Conservation (phyloP, 768 basidiomycete species). For the Exsudoporus frostii region DNA sequence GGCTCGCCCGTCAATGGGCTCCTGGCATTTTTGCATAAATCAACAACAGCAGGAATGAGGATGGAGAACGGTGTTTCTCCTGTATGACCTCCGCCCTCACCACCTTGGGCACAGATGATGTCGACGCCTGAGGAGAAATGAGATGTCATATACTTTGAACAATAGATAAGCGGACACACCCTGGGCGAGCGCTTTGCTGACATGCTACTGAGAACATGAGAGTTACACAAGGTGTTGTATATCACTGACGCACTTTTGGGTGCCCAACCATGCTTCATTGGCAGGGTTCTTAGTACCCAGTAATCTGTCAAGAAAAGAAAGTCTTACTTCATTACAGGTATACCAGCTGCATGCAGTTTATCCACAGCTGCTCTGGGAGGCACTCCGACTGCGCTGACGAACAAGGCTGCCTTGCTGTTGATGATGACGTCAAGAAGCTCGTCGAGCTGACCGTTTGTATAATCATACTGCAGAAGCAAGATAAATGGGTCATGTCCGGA, state of each 20-base stretch:
- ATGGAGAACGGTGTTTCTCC: conserved; percentile 80
- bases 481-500: not conserved
- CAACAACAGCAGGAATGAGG: conserved; percentile 79
- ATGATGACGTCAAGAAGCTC: conserved; percentile 80
- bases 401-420: conserved; percentile 65
- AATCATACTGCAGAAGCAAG: conserved; percentile 49
- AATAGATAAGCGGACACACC: conserved; percentile 34
- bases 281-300: not conserved
- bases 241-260: conserved; percentile 54
- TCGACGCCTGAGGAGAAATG: conserved; percentile 59
- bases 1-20: conserved; percentile 79
- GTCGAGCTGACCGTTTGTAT: conserved; percentile 73
- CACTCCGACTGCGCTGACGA: conserved; percentile 83
- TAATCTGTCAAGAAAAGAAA: not conserved
- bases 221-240: not conserved
- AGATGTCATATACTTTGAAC: not conserved
- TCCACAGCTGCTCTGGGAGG: conserved; percentile 83
- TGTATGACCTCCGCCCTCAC: conserved; percentile 88
- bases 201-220: conserved; percentile 46
- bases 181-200: conserved; percentile 69
- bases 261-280: conserved; percentile 73
- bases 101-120: conserved; percentile 85
- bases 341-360: conserved; percentile 72
- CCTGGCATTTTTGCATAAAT: conserved; percentile 63
- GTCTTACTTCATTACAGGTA: conserved; percentile 81